Base-by-base conservation (phyloP, 106 monocot genomes). In the Dactylorhiza incarnata region DNA sequence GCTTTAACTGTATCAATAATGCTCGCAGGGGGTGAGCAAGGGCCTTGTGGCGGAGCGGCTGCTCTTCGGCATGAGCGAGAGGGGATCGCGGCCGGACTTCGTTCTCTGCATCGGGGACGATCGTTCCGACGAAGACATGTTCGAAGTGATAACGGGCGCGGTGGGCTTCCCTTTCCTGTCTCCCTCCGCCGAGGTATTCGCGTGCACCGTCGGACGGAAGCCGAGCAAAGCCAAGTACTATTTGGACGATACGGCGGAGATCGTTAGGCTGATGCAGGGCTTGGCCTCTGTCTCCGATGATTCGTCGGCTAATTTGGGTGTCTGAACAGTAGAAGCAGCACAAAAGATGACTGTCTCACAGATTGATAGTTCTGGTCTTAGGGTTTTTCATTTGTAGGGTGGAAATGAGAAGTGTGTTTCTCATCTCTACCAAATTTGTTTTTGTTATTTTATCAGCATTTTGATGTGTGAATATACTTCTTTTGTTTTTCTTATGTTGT, bases 181-280 rank as follows among this genome's bases (percentile, higher is more conserved):
- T 7, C 77, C 79, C 37, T 49, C 75, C 13, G 74, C 86, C 0
- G 88, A 91, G 68, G 82, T 88, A 5, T 91, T 91, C 71, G 88
- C 88, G 2, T 91, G 91, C 63, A 91, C 91, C 0, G 91, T 91
- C 12, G 88, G 91, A 11, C 76, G 73, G 68, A 88, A 88, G 63
- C 91, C 91, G 13, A 91, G 88, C 77, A 91, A 81, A 82, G 90
- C 90, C 1, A 88, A 81, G 79, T 90, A 90, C 71, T 90, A 87
- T 68, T 77, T 91, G 17, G 88, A 91, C 19, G 91, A 91, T 75
- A 79, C 86, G 4, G 80, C 76, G 11, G 88, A 91, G 54, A 84
- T 91, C 45, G 75, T 91, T 37, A 81, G 84, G 71, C 72, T 88
- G 46, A 82, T 91, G 78, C 84, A 88, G 73, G 91, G 88, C 3